Base-by-base conservation (phyloP, 441 rosid genomes). In the Kokia cookei region DNA sequence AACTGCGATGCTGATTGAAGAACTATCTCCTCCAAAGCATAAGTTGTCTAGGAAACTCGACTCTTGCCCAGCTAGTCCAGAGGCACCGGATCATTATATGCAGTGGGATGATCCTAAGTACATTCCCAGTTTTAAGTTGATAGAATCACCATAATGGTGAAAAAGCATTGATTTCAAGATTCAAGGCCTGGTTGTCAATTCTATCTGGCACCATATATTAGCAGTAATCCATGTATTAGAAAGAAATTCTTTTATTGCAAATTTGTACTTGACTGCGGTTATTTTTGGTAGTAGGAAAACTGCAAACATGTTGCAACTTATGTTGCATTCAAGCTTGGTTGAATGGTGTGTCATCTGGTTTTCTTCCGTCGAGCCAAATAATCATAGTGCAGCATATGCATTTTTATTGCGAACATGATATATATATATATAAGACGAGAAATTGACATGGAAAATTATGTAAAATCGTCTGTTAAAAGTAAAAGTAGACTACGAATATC, bases 21-120 rank as follows among this genome's bases (percentile, higher is more conserved):
- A 71, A 45, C 74, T 4, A 32, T 80, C 78, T 73, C 80, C 76
- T 54, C 69, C 55, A 29, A 77, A 57, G 43, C 17, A 40, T 53
- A 55, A 76, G 8, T 17, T 5, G 1, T 83, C 75, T 14, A 22
- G 71, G 8, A 69, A 77, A 6, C 82, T 80, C 24, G 82, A 74
- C 47, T 79, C 87, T 17, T 22, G 27, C 4, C 82, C 87, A 22
- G 77, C 78, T 32, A 69, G 83, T 79, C 86, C 85, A 22, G 75
- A 63, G 58, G 84, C 83, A 35, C 80, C 78, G 19, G 75, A 74
- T 58, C 51, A 45, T 71, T 73, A 5, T 45, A 13, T 73, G 50
- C 75, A 63, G 50, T 69, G 68, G 76, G 79, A 60, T 80, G 81
- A 82, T 40, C 40, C 69, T 40, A 82, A 76, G 15, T 55, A 10